Evolutionary conservation across 768 basidiomycete species (phyloP).

Genomic region (Kwoniella sp.): DNA sequence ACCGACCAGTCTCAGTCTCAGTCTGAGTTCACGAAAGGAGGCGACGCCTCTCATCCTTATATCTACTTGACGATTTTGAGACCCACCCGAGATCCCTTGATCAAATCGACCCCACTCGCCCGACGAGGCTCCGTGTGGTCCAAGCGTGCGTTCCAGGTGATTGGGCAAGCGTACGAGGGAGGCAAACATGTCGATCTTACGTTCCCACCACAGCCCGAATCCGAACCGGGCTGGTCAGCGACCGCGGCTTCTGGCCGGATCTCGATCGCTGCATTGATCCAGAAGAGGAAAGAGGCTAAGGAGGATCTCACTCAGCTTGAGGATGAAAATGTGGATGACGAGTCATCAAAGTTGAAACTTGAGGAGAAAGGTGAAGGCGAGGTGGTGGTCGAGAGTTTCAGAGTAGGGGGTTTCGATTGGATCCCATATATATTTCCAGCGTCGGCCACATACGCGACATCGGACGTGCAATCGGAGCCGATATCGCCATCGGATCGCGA

Average conservation of each 20-base stretch:
- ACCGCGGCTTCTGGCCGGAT: neutral
- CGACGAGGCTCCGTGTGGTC: slow-evolving; percentile 10
- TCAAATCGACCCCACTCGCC: slow-evolving; percentile 44
- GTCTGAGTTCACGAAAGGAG: too few species aligned
- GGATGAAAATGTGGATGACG: slow-evolving; percentile 55
- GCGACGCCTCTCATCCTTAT: slow-evolving; percentile 48
- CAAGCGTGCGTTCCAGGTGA: slow-evolving; percentile 61
- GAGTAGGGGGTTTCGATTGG: slow-evolving; percentile 85
- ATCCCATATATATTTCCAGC: slow-evolving; percentile 62
- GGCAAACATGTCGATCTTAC: slow-evolving; percentile 70
- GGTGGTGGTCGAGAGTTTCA: slow-evolving; percentile 72
- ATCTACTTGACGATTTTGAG: slow-evolving; percentile 79
- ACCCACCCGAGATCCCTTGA: slow-evolving; percentile 59
- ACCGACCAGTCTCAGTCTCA: slow-evolving; percentile 13
- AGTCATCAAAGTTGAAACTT: slow-evolving; percentile 34
- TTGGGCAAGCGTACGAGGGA: slow-evolving; percentile 73
- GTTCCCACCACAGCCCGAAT: slow-evolving; percentile 58
- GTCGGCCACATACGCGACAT: slow-evolving; percentile 43
- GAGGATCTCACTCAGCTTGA: too few species aligned
- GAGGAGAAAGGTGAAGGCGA: slow-evolving; percentile 60
- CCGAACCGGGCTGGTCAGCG: neutral
- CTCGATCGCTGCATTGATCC: neutral
- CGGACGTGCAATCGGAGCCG: neutral
- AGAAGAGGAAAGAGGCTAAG: too few species aligned
- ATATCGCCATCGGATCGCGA: too few species aligned